Evolutionary conservation across 106 monocot genomes (phyloP).

Genomic region (Allium fistulosum): DNA sequence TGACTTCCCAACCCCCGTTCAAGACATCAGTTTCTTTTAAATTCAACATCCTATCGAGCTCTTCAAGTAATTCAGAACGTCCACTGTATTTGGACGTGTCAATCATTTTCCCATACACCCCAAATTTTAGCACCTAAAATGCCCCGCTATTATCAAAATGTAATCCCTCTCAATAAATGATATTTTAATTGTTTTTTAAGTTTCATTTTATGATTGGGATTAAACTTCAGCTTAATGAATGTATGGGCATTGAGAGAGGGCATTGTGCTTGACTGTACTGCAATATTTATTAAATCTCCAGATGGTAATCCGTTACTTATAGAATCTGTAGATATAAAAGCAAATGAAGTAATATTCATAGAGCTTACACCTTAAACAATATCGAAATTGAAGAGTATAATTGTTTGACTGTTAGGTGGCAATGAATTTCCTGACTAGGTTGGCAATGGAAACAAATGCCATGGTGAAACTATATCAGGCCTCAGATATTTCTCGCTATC

Average conservation of each 20-base stretch:
- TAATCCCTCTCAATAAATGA: not conserved
- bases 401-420: no score
- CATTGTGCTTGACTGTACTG: not conserved
- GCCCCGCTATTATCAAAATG: not conserved
- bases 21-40: slow-evolving; percentile 6
- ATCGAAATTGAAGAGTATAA: no score
- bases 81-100: slow-evolving; percentile 13
- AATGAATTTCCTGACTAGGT: no score
- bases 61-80: slow-evolving; percentile 6
- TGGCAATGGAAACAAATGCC: slow-evolving; percentile 10
- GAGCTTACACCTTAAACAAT: no score
- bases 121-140: slow-evolving; percentile 16
- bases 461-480: slow-evolving; percentile 28
- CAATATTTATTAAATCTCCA: no score
- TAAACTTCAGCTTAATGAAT: slow-evolving; percentile 20
- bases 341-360: no score
- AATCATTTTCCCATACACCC: slow-evolving; percentile 12
- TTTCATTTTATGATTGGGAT: not conserved
- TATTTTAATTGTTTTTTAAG: not conserved
- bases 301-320: not conserved
- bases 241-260: slow-evolving; percentile 3
- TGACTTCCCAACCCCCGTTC: slow-evolving; percentile 12
- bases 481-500: not conserved
- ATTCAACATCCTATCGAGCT: slow-evolving; percentile 21
- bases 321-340: slow-evolving; percentile 5